A percentile compares a stretch with the other conserved stretches of the same genome.
Evolutionary conservation across 225 moss, liverwort and hornwort genomes (phyloP).

Genomic region (Pseudoscleropodium purum): DNA sequence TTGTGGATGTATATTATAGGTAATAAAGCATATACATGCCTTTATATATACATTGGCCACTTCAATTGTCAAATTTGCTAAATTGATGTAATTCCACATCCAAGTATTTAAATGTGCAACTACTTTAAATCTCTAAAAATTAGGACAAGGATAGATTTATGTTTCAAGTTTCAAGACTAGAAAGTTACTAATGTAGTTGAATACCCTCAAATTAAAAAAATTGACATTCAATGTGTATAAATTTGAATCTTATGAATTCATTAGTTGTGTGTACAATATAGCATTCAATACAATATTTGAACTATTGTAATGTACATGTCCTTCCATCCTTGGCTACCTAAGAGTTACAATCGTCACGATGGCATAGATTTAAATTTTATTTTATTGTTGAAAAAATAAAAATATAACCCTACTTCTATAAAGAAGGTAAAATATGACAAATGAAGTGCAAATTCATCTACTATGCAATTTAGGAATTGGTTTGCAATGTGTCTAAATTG

Average conservation of each 20-base stretch:
- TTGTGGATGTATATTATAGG: background rate
- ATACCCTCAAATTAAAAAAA: background rate
- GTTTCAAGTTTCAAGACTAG: rapidly evolving
- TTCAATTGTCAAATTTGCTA: background rate
- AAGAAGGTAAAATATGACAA: background rate
- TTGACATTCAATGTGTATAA: background rate
- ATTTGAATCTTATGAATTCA: background rate
- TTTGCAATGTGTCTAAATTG: background rate
- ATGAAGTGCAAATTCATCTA: background rate
- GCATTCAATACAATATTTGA: background rate
- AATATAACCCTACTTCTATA: rapidly evolving
- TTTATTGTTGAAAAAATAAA: background rate
- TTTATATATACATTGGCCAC: background rate
- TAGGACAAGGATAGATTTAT: background rate
- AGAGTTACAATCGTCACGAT: background rate
- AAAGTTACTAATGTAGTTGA: background rate
- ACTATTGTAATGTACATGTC: background rate
- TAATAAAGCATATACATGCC: background rate
- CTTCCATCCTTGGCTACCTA: background rate
- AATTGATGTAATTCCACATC: background rate
- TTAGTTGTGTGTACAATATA: background rate
- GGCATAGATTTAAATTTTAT: background rate
- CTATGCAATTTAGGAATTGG: background rate
- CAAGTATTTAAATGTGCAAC: background rate
- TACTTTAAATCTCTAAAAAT: background rate